Evolutionary conservation across 1,284 basidiomycete genomes (phyloP), one percentile per base, ranked within the genome.

Genomic region (Termitomyces sp.): DNA sequence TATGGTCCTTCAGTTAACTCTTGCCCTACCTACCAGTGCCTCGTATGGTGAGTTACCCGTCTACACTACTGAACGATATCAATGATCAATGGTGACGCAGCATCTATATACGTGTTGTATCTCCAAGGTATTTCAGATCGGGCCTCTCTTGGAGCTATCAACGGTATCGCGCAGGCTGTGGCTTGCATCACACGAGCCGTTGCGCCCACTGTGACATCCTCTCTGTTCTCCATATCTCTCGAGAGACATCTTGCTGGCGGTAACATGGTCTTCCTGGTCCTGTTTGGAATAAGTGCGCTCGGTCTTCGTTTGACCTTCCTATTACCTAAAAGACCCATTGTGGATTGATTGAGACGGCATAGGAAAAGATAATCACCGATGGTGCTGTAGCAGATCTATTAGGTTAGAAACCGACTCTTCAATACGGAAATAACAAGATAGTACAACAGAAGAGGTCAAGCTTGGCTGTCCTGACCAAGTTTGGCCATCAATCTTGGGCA

Each of bases 151-250:
- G 80, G 80, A 1, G 70, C 79, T 5, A 73, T 76, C 28, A 81
- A 80, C 59, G 81, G 81, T 6, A 67, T 83, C 9, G 79, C 77
- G 0, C 82, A 84, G 63, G 79, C 76, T 54, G 63, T 75, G 2
- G 75, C 74, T 8, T 79, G 76, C 1, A 70, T 73, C 26, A 73
- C 77, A 54, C 68, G 81, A 30, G 76, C 80, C 43, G 64, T 83
- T 40, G 78, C 79, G 3, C 82, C 82, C 1, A 68, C 68, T 1
- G 58, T 68, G 31, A 68, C 73, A 1, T 67, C 69, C 3, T 73
- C 71, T 1, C 55, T 73, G 15, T 73, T 69, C 53, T 66, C 71
- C 7, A 45, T 72, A 9, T 72, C 71, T 6, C 49, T 71, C 4
- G 62, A 70, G 52, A 59, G 52, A 12, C 57, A 64, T 6, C 57